Evolutionary conservation across 148 eudicot species (phyloP), one percentile per base, ranked within the genome.

Genomic region (Tetragonia tetragonoides): DNA sequence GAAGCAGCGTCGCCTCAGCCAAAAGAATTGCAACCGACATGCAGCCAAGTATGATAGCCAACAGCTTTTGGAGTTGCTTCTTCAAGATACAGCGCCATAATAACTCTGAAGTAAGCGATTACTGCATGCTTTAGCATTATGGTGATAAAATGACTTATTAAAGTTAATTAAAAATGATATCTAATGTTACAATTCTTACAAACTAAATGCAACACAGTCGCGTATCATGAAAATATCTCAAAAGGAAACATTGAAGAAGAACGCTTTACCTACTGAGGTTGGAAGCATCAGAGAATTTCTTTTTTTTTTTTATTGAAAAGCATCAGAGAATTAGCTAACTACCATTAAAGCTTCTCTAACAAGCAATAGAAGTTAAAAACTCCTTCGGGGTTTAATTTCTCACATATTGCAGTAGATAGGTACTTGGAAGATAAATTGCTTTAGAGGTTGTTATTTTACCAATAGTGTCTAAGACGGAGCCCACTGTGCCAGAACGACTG

Each of bases 21-120:
- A 95, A 82, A 75, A 95, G 98, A 79, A 95, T 91, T n/a, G 98
- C 92, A 76, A 84, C 97, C 73, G 98, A 95, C 94, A 95, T 92
- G 87, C 92, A 92, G 75, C 97, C 92, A 91, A 95, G 98, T 80
- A 91, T 37, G 66, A 92, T 83, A 66, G 98, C 97, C 81, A 92
- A 72, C 63, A 90, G 83, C 84, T 83, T 91, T 70, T 92, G 79
- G 65, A 95, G 79, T 84, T 91, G 97, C 87, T 88, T 91, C 74
- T 82, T 74, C 75, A 95, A 51, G 80, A 92, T 83, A 82, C 98
- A 94, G 60, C 93, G 93, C 98, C 98, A 94, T 63, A 90, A 61
- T 62, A 92, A 82, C 85, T 94, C 98, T 95, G 90, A 72, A 81
- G 77, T 75, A 41, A 82, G 57, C 34, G 61, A 60, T 24, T 62